Evolutionary conservation across 371 early-diverging fungal species (phyloP).

Genomic region (Synchytrium microbalum): DNA sequence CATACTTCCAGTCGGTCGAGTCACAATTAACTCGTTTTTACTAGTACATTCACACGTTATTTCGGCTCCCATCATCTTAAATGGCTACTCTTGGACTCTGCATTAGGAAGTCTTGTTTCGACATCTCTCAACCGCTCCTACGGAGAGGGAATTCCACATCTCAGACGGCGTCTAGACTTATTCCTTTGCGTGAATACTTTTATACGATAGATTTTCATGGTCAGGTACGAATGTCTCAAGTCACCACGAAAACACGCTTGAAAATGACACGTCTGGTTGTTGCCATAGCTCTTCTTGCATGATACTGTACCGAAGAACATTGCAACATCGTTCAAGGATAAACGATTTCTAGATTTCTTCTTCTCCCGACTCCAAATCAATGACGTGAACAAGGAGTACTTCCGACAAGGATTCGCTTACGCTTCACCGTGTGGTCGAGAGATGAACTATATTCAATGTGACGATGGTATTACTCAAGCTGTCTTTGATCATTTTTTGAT

Average conservation of each 20-base stretch:
- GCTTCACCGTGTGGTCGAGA: slow-evolving; percentile 27
- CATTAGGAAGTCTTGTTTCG: no score
- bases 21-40: no score
- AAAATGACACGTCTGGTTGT: not conserved
- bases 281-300: slow-evolving; percentile 15
- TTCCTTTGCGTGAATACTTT: slow-evolving; percentile 24
- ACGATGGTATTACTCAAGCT: slow-evolving; percentile 13
- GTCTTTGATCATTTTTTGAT: no score
- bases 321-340: slow-evolving; percentile 23
- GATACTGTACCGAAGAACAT: slow-evolving; percentile 21
- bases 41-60: no score
- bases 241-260: not conserved
- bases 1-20: no score
- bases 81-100: no score
- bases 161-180: no score
- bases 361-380: slow-evolving; percentile 21
- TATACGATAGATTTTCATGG: slow-evolving; percentile 28
- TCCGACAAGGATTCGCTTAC: slow-evolving; percentile 6
- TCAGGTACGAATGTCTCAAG: slow-evolving; percentile 6
- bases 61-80: no score
- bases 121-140: no score
- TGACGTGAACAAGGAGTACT: not conserved
- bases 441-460: slow-evolving; percentile 17
- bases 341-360: slow-evolving; percentile 30
- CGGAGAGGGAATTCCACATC: no score